phyloP scores from a whole-genome alignment of 1,284 basidiomycete genomes.

The Cryptococcus depauperatus region DNA sequence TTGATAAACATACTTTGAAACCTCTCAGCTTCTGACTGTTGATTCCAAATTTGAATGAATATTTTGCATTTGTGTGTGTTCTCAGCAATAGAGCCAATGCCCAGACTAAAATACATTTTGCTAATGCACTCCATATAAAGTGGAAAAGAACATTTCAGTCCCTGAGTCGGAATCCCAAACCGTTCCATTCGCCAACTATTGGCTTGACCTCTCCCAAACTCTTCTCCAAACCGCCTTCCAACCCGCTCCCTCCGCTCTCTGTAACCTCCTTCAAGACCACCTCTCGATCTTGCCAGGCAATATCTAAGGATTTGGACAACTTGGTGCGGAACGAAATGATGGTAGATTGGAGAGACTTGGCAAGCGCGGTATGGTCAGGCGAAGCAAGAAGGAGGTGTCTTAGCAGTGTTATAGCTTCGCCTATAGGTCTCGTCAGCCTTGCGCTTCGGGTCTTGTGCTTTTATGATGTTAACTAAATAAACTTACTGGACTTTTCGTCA shows the following conservation, averaged over 20 bases:
- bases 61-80: background rate
- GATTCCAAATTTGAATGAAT: background rate
- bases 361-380: conserved; percentile 28
- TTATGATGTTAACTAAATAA: background rate
- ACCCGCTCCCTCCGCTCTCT: conserved; percentile 32
- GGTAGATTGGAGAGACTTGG: conserved; percentile 25
- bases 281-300: conserved; percentile 37
- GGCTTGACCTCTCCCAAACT: conserved; percentile 26
- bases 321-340: conserved; percentile 28
- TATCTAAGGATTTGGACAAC: conserved; percentile 23
- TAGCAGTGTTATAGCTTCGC: conserved; percentile 32
- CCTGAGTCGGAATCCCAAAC: conserved; percentile 24
- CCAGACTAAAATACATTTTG: background rate
- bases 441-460: no score
- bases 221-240: conserved; percentile 23
- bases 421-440: conserved; percentile 10
- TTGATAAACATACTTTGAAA: no score
- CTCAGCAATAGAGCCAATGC: background rate
- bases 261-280: conserved; percentile 26
- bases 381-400: conserved; percentile 34
- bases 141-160: background rate
- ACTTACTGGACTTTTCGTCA: conserved; percentile 43
- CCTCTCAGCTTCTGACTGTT: background rate
- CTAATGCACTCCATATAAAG: no score
- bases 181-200: conserved; percentile 28